Evolutionary conservation across 169 alveolate species (phyloP).

Genomic region (Plasmodium chabaudi): DNA sequence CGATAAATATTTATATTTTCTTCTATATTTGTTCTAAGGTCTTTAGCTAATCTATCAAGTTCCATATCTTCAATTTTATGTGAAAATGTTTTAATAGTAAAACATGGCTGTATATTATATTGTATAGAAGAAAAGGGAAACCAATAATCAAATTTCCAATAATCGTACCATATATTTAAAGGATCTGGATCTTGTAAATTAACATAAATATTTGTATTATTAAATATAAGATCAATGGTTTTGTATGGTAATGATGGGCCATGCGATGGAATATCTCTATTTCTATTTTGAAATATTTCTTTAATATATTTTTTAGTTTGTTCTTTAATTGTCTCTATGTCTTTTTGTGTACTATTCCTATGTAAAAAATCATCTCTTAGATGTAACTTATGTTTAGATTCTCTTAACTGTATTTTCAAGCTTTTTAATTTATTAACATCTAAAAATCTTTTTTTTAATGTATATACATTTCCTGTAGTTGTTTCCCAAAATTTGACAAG

Average conservation of each 20-base stretch:
- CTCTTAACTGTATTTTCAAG: conserved; percentile 41
- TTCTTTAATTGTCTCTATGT: conserved; percentile 23
- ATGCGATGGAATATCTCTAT: conserved; percentile 20
- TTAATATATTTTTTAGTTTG: conserved; percentile 76
- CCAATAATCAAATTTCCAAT: conserved; percentile 80
- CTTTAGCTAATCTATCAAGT: conserved; percentile 77
- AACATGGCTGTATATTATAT: conserved; percentile 32
- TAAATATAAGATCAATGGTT: conserved; percentile 84
- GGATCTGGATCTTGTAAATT: conserved; percentile 85
- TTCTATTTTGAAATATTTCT: conserved; percentile 68
- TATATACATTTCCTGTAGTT: conserved; percentile 83
- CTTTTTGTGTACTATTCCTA: conserved; percentile 17
- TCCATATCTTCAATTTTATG: conserved; percentile 79
- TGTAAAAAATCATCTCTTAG: conserved; percentile 43
- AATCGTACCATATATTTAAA: conserved; percentile 82
- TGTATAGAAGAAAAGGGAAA: conserved; percentile 82
- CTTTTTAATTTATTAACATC: conserved; percentile 45
- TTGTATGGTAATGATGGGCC: conserved; percentile 81
- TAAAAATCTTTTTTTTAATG: conserved; percentile 78
- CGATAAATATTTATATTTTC: conserved; percentile 81
- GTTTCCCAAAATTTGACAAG: conserved; percentile 85
- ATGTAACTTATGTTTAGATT: conserved; percentile 57
- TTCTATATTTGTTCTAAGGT: conserved; percentile 77
- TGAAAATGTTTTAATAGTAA: conserved; percentile 73
- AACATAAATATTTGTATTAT: conserved; percentile 85